Conservation (phyloP, 2,329 filamentous ascomycete species). For the Phyllosticta citriasiana region DNA sequence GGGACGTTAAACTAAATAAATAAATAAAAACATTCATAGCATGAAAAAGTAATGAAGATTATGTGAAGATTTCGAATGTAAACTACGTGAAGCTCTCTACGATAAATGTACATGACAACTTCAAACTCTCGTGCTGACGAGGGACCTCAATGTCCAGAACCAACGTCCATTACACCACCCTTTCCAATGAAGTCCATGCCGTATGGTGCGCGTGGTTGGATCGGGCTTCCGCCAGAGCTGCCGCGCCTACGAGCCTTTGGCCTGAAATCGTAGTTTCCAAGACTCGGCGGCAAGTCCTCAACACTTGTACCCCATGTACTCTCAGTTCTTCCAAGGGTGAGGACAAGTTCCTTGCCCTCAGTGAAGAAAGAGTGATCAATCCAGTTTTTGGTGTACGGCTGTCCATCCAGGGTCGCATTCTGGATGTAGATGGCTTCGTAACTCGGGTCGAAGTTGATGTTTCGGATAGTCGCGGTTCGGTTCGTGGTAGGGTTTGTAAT, state of each 20-base stretch:
- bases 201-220: not conserved
- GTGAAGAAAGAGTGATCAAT: slow-evolving; percentile 33
- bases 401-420: slow-evolving; percentile 30
- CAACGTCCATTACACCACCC: not conserved
- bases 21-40: too few species aligned
- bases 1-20: too few species aligned
- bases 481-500: slow-evolving; percentile 28
- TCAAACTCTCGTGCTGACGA: too few species aligned
- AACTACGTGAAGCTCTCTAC: too few species aligned
- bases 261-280: slow-evolving; percentile 13
- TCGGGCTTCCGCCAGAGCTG: not conserved
- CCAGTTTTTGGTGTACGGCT: slow-evolving; percentile 33
- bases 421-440: slow-evolving; percentile 34
- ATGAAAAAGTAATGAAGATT: too few species aligned
- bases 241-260: not conserved
- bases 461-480: slow-evolving; percentile 29
- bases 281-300: slow-evolving; percentile 33
- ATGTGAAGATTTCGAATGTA: too few species aligned
- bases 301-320: slow-evolving; percentile 32
- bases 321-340: slow-evolving; percentile 31
- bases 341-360: slow-evolving; percentile 31
- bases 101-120: too few species aligned
- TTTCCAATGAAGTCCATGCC: not conserved
- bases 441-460: slow-evolving; percentile 29
- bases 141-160: not conserved